Base-by-base conservation (phyloP, 2,329 filamentous ascomycete species). In the Colletotrichum simmondsii region DNA sequence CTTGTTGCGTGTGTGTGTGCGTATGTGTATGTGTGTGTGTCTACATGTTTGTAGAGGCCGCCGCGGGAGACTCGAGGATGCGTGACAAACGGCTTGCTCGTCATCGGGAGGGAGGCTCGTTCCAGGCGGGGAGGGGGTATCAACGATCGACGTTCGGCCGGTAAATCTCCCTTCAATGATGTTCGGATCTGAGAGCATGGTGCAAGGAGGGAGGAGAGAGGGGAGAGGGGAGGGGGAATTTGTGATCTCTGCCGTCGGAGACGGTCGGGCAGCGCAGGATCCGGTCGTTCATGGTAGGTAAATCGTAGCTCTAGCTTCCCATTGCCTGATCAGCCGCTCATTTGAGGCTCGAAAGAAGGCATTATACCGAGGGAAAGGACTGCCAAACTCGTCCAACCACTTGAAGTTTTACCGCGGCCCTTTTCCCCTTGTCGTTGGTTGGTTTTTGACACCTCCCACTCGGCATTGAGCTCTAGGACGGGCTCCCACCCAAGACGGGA, bases 11-110 rank as follows among this genome's bases (percentile, higher is more conserved):
- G 14, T 42, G 5, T 14, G 35, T 37, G 35, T 5, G 14, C 30
- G 10, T 37, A 16, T 14, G 35, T 37, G 14, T 37, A 10, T 37
- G 14, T 42, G 37, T 37, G 35, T 42, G 35, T 16, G 5, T 35
- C 22, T 58, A 26, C 28, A 42, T 30, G 42, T 37, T 64, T 53
- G 22, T 35, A 16, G 37, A n/a, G 19, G 62, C 60, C 42, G 28
- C n/a, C n/a, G 60, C 54, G 22, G 42, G 42, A 49, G 42, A 49
- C 42, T 30, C 37, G 30, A 42, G 49, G 46, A 30, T 63, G 28
- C n/a, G 26, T 57, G 56, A 67, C 57, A 57, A 52, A 61, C 52
- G 52, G 42, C 35, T 64, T 62, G 66, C 59, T 24, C 16, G 5
- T n/a, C 24, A 42, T 10, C 24, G 42, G 42, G 42, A 37, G 35